Evolutionary conservation across 225 moss, liverwort and hornwort species (phyloP).

Genomic region (Sphagnum tenellum): DNA sequence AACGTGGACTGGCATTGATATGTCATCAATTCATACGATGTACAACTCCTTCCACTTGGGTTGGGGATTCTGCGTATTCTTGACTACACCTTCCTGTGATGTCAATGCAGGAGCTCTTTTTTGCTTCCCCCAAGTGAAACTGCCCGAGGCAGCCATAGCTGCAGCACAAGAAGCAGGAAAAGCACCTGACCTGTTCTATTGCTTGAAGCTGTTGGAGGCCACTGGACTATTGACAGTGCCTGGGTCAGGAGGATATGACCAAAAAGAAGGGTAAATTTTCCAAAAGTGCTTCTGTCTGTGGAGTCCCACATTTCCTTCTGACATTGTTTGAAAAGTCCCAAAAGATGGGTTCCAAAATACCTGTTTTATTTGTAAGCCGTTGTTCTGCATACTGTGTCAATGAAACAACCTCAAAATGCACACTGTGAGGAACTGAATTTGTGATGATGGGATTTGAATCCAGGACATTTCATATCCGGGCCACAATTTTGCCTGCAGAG

Average conservation of each 20-base stretch:
- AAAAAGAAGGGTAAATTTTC: slow-evolving; percentile 67
- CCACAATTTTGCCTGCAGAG: slow-evolving; percentile 82
- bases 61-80: no score
- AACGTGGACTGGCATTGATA: no score
- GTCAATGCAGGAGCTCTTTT: slow-evolving; percentile 78
- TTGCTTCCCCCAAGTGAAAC: slow-evolving; percentile 65
- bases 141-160: slow-evolving; percentile 54
- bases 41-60: no score
- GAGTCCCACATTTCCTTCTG: neutral
- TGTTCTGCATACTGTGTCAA: neutral
- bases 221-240: slow-evolving; percentile 93
- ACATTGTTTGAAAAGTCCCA: neutral
- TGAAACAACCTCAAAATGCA: neutral
- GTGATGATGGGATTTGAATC: neutral
- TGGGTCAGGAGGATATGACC: slow-evolving; percentile 77
- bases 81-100: no score
- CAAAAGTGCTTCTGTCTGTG: no score
- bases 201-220: slow-evolving; percentile 64
- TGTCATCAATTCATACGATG: no score
- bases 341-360: neutral
- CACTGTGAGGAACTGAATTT: neutral
- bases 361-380: neutral
- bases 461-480: slow-evolving; percentile 80
- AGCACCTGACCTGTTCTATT: slow-evolving; percentile 78
- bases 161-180: slow-evolving; percentile 69